phyloP scores from a whole-genome alignment of 176 grass and related monocot species.

The Ensete glaucum region DNA sequence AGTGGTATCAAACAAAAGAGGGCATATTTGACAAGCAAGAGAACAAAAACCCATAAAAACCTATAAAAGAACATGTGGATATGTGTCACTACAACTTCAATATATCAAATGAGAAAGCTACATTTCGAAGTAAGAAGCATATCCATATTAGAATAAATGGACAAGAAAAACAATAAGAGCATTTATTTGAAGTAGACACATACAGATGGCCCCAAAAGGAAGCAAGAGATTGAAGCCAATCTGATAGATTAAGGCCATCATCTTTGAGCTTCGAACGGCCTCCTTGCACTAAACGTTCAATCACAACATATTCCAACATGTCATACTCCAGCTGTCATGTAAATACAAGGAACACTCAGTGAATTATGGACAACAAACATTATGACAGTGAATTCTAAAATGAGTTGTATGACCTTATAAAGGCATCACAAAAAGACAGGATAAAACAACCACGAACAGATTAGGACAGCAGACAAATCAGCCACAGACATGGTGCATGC shows the following conservation, averaged over 20 bases:
- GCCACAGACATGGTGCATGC: neutral
- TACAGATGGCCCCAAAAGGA: conserved; percentile 99
- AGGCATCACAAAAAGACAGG: neutral
- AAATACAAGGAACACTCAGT: conserved; percentile 21
- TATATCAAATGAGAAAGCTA: too few species aligned
- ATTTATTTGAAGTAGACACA: conserved; percentile 26
- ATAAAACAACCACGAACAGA: neutral
- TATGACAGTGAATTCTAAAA: neutral
- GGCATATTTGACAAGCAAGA: too few species aligned
- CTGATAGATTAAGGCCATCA: conserved; percentile 92
- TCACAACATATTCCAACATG: conserved; percentile 96
- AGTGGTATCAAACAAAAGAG: too few species aligned
- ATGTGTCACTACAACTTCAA: neutral
- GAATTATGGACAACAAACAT: neutral
- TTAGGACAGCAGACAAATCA: neutral
- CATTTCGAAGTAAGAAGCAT: neutral
- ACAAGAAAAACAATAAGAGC: conserved; percentile 11
- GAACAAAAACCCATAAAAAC: too few species aligned
- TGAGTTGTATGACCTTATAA: neutral
- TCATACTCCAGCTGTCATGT: conserved; percentile 91
- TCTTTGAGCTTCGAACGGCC: conserved; percentile 98
- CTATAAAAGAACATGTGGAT: too few species aligned
- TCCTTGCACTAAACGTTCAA: conserved; percentile 89
- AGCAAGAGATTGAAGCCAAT: conserved; percentile 99
- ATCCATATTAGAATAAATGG: neutral